These are phyloP conservation scores for Botrytis fabae DNA, from an alignment of 2,329 filamentous ascomycete species.

Conservation along the genomic window DNA sequence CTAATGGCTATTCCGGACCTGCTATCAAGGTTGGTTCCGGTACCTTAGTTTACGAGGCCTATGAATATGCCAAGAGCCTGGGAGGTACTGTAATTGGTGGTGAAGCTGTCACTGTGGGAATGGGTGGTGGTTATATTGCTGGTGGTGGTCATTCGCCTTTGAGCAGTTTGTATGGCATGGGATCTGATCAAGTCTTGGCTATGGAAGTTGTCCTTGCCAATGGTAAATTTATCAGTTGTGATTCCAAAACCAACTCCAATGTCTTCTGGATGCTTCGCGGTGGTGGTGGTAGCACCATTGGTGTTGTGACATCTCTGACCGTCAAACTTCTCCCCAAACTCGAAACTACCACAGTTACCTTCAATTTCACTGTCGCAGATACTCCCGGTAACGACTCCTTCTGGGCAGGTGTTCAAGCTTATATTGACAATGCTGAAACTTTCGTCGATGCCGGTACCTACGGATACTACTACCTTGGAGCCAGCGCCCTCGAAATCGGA, in stretches of 20 bases:
- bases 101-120: constrained; percentile 44
- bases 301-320: constrained; percentile 59
- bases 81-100: constrained; percentile 51
- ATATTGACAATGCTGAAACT: constrained; percentile 48
- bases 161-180: constrained; percentile 55
- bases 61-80: constrained; percentile 45
- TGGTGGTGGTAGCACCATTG: constrained; percentile 50
- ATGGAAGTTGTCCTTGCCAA: constrained; percentile 33
- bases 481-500: constrained; percentile 37
- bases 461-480: constrained; percentile 40
- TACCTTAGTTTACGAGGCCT: constrained; percentile 48
- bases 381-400: constrained; percentile 48
- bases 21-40: constrained; percentile 45
- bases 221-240: constrained; percentile 32
- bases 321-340: constrained; percentile 50
- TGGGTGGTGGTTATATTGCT: constrained; percentile 53
- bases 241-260: constrained; percentile 29
- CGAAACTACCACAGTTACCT: constrained; percentile 43
- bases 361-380: constrained; percentile 50
- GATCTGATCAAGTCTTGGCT: constrained; percentile 52
- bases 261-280: constrained; percentile 37
- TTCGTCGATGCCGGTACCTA: constrained; percentile 42
- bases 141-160: constrained; percentile 62
- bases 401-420: constrained; percentile 54
- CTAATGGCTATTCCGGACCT: constrained; percentile 40